phyloP scores from a whole-genome alignment of 1,284 basidiomycete genomes.

The Entoloma clypeatum region DNA sequence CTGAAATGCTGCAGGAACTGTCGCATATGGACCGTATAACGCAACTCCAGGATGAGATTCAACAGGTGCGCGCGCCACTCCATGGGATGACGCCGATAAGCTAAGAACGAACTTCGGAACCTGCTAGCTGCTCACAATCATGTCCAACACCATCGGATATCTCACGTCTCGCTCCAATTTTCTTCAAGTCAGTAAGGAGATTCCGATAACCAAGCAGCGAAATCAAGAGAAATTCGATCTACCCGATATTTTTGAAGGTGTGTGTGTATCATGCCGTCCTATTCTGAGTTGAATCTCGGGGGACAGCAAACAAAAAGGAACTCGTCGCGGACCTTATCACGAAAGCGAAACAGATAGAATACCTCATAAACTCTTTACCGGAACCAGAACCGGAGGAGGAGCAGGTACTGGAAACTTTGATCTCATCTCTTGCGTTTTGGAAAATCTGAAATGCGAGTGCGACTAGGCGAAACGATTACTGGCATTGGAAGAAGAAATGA shows the following conservation, averaged over 20 bases:
- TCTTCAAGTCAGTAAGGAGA: slow-evolving; percentile 63
- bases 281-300: neutral
- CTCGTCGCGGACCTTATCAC: slow-evolving; percentile 74
- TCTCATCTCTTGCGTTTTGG: neutral
- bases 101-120: neutral
- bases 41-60: slow-evolving; percentile 84
- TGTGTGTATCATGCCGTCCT: slow-evolving; percentile 7
- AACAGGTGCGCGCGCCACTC: slow-evolving; percentile 56
- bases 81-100: slow-evolving; percentile 1
- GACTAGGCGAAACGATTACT: slow-evolving; percentile 60
- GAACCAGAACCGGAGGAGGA: slow-evolving; percentile 69
- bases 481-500: slow-evolving; percentile 63
- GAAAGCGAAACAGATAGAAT: slow-evolving; percentile 83
- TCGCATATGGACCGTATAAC: slow-evolving; percentile 87
- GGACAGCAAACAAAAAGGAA: slow-evolving; percentile 73
- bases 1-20: slow-evolving; percentile 84
- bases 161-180: slow-evolving; percentile 71
- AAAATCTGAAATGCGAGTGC: neutral
- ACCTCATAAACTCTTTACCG: slow-evolving; percentile 72
- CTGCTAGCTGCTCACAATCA: slow-evolving; percentile 70
- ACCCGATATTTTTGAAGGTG: slow-evolving; percentile 65
- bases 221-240: slow-evolving; percentile 66
- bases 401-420: slow-evolving; percentile 43
- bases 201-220: slow-evolving; percentile 73
- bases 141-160: slow-evolving; percentile 74